A percentile compares a stretch with the other conserved stretches of the same genome.
These are phyloP conservation scores for Russula emetica DNA, from an alignment of 768 basidiomycete genomes.

Conservation along the genomic window DNA sequence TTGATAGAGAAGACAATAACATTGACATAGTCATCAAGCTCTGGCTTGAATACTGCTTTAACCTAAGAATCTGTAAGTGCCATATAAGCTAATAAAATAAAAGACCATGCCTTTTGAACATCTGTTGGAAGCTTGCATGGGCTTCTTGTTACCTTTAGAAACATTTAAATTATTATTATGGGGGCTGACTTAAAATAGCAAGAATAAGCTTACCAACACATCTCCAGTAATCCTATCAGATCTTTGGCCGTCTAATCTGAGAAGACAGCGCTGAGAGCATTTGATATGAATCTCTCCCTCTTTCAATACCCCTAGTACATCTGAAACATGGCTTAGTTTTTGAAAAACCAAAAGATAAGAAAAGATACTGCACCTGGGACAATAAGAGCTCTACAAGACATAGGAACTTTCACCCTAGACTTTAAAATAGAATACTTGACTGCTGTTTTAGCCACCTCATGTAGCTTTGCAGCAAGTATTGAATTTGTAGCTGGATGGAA, in stretches of 20 bases:
- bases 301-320: constrained; percentile 48
- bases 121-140: constrained; percentile 73
- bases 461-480: constrained; percentile 52
- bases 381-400: constrained; percentile 58
- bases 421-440: constrained; percentile 43
- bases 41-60: constrained; percentile 49
- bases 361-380: constrained; percentile 50
- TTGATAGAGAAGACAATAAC: constrained; percentile 46
- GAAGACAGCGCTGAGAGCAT: constrained; percentile 43
- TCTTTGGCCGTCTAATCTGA: constrained; percentile 39
- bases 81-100: neutral
- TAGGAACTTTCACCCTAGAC: constrained; percentile 49
- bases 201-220: constrained; percentile 43
- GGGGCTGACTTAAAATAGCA: neutral
- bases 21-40: constrained; percentile 48
- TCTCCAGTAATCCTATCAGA: constrained; percentile 53
- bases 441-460: constrained; percentile 43
- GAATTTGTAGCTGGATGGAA: constrained; percentile 49
- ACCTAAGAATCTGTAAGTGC: constrained; percentile 38
- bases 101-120: constrained; percentile 48
- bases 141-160: constrained; percentile 49
- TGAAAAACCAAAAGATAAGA: neutral
- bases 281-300: constrained; percentile 57
- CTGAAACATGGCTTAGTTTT: constrained; percentile 34
- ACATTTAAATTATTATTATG: neutral